Evolutionary conservation across 2,329 filamentous ascomycete genomes (phyloP).

Genomic region (Penicillium sp.): DNA sequence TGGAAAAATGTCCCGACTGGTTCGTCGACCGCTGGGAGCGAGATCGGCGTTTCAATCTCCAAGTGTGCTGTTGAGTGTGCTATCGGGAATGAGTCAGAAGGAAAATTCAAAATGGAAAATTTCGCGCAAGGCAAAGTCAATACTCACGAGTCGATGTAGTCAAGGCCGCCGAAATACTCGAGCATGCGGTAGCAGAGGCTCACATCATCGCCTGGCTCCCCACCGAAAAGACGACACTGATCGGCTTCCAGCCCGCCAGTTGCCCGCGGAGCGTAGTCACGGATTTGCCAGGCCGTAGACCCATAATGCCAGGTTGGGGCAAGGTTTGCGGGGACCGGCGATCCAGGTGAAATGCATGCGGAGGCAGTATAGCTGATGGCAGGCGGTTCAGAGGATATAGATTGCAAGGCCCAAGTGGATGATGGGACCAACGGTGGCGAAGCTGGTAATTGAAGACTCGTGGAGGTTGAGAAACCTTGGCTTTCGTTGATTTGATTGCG

Average conservation of each 20-base stretch:
- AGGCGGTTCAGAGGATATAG: slow-evolving; percentile 20
- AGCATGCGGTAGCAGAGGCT: slow-evolving; percentile 54
- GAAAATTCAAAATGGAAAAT: too few species aligned
- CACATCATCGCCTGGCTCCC: slow-evolving; percentile 49
- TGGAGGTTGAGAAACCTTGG: slow-evolving; percentile 10
- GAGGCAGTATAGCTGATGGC: slow-evolving; percentile 22
- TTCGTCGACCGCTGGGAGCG: slow-evolving; percentile 6
- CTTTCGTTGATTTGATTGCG: slow-evolving; percentile 35
- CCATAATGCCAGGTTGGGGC: slow-evolving; percentile 49
- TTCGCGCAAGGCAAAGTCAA: too few species aligned
- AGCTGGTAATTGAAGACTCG: slow-evolving; percentile 7
- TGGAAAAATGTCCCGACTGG: slow-evolving; percentile 8
- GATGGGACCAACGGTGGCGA: slow-evolving; percentile 12
- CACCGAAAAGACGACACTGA: slow-evolving; percentile 51
- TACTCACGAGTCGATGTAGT: slow-evolving; percentile 51
- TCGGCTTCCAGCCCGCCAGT: slow-evolving; percentile 41
- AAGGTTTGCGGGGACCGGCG: slow-evolving; percentile 30
- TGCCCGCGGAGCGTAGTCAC: slow-evolving; percentile 38
- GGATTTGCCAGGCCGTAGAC: slow-evolving; percentile 45
- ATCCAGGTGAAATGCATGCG: slow-evolving; percentile 30
- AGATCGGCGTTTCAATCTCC: slow-evolving; percentile 29
- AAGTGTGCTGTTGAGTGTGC: slow-evolving; percentile 26
- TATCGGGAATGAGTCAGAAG: slow-evolving; percentile 22
- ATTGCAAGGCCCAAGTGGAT: slow-evolving; percentile 10
- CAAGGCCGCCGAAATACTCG: slow-evolving; percentile 54